Conservation (phyloP, 805 yeast species). For the Saccharomyces jurei region DNA sequence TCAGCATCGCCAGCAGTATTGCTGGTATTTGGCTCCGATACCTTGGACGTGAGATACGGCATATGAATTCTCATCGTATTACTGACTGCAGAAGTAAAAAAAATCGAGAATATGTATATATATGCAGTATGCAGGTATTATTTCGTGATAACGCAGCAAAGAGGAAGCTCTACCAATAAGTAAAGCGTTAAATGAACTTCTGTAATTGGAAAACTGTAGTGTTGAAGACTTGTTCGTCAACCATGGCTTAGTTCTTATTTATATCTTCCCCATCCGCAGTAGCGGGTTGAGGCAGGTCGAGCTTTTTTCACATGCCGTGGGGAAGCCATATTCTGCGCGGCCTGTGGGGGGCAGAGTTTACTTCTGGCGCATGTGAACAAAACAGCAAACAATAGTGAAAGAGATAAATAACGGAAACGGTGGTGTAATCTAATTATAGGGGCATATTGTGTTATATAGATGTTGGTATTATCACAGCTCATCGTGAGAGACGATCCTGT, state of each 20-base stretch:
- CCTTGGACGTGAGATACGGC: neutral
- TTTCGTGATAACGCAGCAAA: neutral
- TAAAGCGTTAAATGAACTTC: neutral
- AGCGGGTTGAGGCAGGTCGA: neutral
- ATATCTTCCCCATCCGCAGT: neutral
- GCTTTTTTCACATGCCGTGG: neutral
- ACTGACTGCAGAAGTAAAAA: neutral
- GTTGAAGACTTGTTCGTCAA: neutral
- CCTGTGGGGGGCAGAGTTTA: neutral
- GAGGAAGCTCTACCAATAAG: neutral
- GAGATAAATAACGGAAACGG: neutral
- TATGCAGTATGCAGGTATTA: neutral
- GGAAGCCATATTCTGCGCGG: neutral
- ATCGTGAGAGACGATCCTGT: conserved; percentile 19
- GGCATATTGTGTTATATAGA: neutral
- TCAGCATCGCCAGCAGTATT: neutral
- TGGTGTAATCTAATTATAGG: neutral
- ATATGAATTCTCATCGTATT: neutral
- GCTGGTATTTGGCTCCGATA: neutral
- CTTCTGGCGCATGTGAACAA: neutral
- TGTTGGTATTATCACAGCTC: conserved; percentile 6
- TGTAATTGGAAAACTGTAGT: neutral
- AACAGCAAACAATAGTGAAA: neutral
- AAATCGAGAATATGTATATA: neutral
- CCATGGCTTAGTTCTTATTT: neutral